Conservation (phyloP, 805 yeast genomes). For the Yarrowia deformans region DNA sequence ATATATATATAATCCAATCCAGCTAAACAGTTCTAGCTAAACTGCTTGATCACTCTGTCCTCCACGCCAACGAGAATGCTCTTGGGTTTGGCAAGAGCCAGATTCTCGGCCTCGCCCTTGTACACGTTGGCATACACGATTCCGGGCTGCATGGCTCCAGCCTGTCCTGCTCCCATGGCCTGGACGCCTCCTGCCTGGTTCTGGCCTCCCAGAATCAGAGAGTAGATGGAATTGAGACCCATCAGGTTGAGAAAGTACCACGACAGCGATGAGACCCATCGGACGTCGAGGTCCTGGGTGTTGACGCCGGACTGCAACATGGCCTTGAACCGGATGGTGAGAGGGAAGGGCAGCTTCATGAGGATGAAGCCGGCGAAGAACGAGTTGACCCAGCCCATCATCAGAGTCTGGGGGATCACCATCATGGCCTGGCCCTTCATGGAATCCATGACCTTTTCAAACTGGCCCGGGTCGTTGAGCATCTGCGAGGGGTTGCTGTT, state of each 20-base stretch:
- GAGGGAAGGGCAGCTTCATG: conserved; percentile 88
- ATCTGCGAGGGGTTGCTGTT: conserved; percentile 56
- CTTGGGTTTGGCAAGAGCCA: conserved; percentile 67
- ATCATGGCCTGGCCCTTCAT: conserved; percentile 82
- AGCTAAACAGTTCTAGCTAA: neutral
- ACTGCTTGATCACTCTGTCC: conserved; percentile 54
- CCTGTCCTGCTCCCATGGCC: conserved; percentile 47
- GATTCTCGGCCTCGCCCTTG: conserved; percentile 73
- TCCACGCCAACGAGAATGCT: conserved; percentile 67
- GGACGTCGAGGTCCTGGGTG: conserved; percentile 83
- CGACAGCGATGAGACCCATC: conserved; percentile 92
- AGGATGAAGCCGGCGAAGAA: conserved; percentile 91
- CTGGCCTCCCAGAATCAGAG: conserved; percentile 64
- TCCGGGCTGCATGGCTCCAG: conserved; percentile 58
- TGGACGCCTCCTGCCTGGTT: conserved; percentile 49
- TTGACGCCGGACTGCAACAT: conserved; percentile 90
- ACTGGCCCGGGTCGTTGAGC: conserved; percentile 70
- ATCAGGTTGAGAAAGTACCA: conserved; percentile 93
- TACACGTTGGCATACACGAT: conserved; percentile 64
- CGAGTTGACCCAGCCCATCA: conserved; percentile 95
- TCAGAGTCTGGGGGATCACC: conserved; percentile 88
- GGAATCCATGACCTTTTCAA: conserved; percentile 77
- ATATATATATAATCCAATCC: too few species aligned
- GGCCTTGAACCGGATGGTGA: conserved; percentile 86
- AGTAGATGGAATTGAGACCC: conserved; percentile 81